phyloP scores from a whole-genome alignment of 257 asterid genomes.

The Striga asiatica region DNA sequence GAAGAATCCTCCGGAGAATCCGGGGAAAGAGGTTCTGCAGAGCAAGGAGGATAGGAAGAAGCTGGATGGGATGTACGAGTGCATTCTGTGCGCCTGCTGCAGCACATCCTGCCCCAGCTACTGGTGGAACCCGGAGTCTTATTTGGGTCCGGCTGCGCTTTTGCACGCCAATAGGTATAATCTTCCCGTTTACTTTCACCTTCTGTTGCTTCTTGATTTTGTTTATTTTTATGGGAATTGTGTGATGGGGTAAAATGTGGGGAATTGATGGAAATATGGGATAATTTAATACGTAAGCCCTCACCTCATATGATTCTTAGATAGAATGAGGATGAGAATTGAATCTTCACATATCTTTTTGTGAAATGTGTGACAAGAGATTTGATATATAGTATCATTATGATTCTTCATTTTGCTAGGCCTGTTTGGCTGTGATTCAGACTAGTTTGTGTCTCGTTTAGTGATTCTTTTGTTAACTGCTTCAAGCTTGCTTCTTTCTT shows the following conservation, averaged over 20 bases:
- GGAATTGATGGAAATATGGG: too few relatives aligned
- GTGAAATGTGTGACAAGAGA: background rate
- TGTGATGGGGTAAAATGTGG: too few relatives aligned
- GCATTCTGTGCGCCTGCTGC: constrained; percentile 93
- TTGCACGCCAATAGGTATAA: constrained; percentile 79
- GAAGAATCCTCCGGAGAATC: constrained; percentile 44
- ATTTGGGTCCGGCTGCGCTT: constrained; percentile 95
- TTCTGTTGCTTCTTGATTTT: background rate
- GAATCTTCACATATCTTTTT: background rate
- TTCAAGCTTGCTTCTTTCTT: too few relatives aligned
- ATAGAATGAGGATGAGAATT: constrained; percentile 1
- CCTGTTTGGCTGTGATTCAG: too few relatives aligned
- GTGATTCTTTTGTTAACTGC: too few relatives aligned
- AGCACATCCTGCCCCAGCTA: constrained; percentile 95
- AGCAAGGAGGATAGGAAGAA: constrained; percentile 75
- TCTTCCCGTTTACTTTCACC: background rate
- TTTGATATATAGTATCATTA: too few relatives aligned
- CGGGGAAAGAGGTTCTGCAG: constrained; percentile 77
- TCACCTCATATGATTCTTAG: background rate
- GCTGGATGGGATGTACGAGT: constrained; percentile 95
- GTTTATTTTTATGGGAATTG: background rate
- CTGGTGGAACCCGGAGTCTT: constrained; percentile 99
- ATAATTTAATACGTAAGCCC: too few relatives aligned
- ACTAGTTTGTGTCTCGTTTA: too few relatives aligned
- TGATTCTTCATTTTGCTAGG: too few relatives aligned